These are phyloP conservation scores for Trichosporon faecale DNA, from an alignment of 1,284 basidiomycete species.

Conservation along the genomic window DNA sequence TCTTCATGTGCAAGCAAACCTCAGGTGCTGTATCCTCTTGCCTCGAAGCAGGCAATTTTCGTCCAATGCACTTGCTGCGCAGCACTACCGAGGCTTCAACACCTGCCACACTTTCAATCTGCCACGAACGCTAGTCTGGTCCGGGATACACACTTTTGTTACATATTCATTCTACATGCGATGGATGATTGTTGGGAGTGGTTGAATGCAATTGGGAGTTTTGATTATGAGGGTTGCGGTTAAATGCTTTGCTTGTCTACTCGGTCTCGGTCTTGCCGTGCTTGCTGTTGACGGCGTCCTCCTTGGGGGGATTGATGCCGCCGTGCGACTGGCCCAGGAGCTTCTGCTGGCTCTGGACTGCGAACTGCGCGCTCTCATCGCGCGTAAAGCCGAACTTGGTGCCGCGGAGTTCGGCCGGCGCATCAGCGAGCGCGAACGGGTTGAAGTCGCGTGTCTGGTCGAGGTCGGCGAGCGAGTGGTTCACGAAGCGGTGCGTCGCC, in stretches of 20 bases:
- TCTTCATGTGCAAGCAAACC: too few relatives aligned
- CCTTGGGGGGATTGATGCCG: background rate
- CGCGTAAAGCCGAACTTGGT: slow-evolving; percentile 69
- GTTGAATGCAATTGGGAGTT: background rate
- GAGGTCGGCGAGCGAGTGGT: slow-evolving; percentile 86
- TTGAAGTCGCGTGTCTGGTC: slow-evolving; percentile 74
- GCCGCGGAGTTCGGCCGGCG: slow-evolving; percentile 77
- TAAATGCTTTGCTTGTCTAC: background rate
- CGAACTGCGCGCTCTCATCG: slow-evolving; percentile 62
- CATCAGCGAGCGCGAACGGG: slow-evolving; percentile 86
- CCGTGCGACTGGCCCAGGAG: slow-evolving; percentile 19
- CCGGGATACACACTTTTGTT: background rate
- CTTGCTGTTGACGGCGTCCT: background rate
- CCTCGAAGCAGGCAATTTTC: too few relatives aligned
- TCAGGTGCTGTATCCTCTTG: too few relatives aligned
- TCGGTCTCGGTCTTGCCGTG: background rate
- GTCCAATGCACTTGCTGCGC: too few relatives aligned
- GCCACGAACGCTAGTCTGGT: background rate
- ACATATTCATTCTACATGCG: background rate
- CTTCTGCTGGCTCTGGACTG: slow-evolving; percentile 47
- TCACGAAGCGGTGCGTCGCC: slow-evolving; percentile 85
- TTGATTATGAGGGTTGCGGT: background rate
- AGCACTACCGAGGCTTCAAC: background rate
- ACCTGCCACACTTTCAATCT: background rate
- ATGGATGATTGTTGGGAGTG: background rate